A percentile compares a stretch with the other conserved stretches of the same genome.
Evolutionary conservation across 306 rosid genomes (phyloP).

Genomic region (Leucaena leucocephala): DNA sequence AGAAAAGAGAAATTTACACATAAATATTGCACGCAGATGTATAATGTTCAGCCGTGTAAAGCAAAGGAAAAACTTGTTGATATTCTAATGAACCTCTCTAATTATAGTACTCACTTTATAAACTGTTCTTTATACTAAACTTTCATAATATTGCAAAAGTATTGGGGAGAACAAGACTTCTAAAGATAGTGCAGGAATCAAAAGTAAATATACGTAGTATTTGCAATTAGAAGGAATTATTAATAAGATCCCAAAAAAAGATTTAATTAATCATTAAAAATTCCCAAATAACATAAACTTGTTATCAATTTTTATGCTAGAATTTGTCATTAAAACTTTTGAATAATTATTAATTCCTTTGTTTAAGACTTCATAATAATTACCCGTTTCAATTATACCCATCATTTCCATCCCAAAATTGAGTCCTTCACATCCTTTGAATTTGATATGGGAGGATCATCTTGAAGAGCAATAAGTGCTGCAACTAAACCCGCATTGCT

Average conservation of each 20-base stretch:
- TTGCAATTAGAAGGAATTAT: no score
- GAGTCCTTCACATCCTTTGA: slow-evolving; percentile 38
- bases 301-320: no score
- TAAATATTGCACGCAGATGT: neutral
- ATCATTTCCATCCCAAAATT: slow-evolving; percentile 61
- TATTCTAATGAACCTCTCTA: neutral
- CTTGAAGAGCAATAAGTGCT: slow-evolving; percentile 75
- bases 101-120: neutral
- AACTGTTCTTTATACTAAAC: slow-evolving; percentile 4
- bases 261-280: no score
- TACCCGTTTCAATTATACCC: slow-evolving; percentile 38
- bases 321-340: no score
- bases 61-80: neutral
- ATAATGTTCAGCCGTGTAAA: neutral
- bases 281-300: no score
- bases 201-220: slow-evolving; percentile 12
- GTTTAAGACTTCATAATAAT: no score
- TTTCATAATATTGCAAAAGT: neutral
- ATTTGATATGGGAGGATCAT: slow-evolving; percentile 50
- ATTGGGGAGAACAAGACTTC: neutral
- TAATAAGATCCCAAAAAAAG: no score
- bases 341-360: no score
- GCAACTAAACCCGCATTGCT: slow-evolving; percentile 90
- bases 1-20: neutral
- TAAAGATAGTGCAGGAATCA: slow-evolving; percentile 7